These are phyloP conservation scores for Marasmius tenuissimus DNA, from an alignment of 1,284 basidiomycete species.

Conservation along the genomic window DNA sequence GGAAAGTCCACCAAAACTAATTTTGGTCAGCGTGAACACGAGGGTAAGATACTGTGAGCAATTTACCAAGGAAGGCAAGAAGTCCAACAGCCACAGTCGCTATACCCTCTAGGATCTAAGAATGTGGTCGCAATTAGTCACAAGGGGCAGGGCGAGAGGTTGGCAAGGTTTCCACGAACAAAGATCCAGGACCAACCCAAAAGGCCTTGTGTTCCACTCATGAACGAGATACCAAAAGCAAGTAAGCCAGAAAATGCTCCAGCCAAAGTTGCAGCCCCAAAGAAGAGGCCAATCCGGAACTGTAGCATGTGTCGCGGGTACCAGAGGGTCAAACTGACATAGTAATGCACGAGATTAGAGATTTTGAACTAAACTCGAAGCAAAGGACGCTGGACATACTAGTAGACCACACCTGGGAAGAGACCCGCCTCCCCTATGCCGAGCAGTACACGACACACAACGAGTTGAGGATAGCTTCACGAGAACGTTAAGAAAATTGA, in stretches of 20 bases:
- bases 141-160: no score
- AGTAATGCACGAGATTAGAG: background rate
- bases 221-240: conserved; percentile 45
- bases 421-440: conserved; percentile 71
- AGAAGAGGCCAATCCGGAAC: conserved; percentile 52
- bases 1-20: conserved; percentile 61
- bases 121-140: background rate
- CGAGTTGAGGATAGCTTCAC: conserved; percentile 57
- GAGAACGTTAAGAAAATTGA: background rate
- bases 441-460: conserved; percentile 57
- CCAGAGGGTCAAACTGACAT: conserved; percentile 44
- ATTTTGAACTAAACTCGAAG: no score
- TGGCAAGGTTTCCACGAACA: conserved; percentile 31
- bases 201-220: conserved; percentile 41
- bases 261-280: conserved; percentile 46
- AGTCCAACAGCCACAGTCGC: conserved; percentile 47
- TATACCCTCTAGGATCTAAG: conserved; percentile 57
- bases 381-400: conserved; percentile 27
- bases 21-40: no score
- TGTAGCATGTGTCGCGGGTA: conserved; percentile 52
- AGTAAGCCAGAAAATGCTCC: conserved; percentile 48
- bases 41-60: background rate
- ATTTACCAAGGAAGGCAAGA: conserved; percentile 43
- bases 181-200: conserved; percentile 54
- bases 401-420: conserved; percentile 70